Conservation (phyloP, 192 early-diverging fungal species). For the Chytriomyces sp. region DNA sequence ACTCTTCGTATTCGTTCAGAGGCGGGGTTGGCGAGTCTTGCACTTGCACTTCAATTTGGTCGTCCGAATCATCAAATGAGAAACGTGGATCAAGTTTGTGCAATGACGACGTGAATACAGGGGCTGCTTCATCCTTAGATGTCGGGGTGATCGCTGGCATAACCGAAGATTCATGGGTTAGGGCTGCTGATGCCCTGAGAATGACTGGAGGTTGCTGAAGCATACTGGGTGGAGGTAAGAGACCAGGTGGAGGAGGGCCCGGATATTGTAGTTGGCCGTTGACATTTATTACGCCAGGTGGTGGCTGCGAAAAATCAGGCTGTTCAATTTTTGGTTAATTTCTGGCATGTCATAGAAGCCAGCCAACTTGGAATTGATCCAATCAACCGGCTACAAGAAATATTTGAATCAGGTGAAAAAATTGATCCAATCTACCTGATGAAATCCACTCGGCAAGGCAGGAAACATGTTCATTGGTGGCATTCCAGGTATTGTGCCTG, state of each 20-base stretch:
- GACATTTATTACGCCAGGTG: neutral
- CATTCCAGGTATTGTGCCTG: neutral
- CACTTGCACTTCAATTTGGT: neutral
- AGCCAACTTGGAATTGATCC: too few relatives aligned
- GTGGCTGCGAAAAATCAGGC: slow-evolving; percentile 16
- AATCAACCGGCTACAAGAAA: neutral
- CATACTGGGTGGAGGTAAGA: neutral
- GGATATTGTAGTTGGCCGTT: slow-evolving; percentile 1
- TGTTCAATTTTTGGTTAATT: too few relatives aligned
- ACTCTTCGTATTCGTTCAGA: too few relatives aligned
- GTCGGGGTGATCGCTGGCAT: too few relatives aligned
- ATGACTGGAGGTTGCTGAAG: neutral
- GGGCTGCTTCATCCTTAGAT: neutral
- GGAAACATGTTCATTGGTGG: neutral
- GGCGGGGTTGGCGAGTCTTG: too few relatives aligned
- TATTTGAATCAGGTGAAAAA: neutral
- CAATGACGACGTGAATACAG: neutral
- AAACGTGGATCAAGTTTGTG: neutral
- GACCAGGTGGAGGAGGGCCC: neutral
- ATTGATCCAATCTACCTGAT: neutral
- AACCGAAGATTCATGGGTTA: too few relatives aligned
- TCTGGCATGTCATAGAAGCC: too few relatives aligned
- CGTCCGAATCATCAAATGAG: neutral
- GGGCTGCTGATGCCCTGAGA: too few relatives aligned
- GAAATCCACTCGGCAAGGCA: neutral